Base-by-base conservation (phyloP, 305 asterid genomes). In the Andrographis paniculata region DNA sequence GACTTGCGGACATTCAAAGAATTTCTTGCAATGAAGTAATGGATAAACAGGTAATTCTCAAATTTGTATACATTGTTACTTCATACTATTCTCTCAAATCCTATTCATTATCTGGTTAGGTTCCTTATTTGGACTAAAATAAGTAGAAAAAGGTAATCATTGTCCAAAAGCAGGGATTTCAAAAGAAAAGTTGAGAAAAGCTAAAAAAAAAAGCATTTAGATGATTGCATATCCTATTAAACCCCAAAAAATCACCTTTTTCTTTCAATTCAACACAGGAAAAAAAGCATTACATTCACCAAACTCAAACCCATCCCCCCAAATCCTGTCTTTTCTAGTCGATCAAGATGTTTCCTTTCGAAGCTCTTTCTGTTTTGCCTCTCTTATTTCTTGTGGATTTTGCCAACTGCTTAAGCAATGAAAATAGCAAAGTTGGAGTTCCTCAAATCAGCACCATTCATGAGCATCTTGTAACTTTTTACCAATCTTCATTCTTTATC, bases 361-460 rank as follows among this genome's bases (percentile, higher is more conserved):
- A 36, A 51, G 41, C 39, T 39, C 54, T 42, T 10, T 45, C 58
- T 49, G 58, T 21, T 41, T 38, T 68, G 39, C 31, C 55, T 39
- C 46, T 62, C 52, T 53, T 62, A 17, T 59, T 56, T 64, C 72
- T 74, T 31, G 61, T 45, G 14, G 65, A 70, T 53, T 42, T 43
- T 14, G 62, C 56, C n/a, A 67, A 57, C 56, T 75, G 74, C 60
- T 55, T 76, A 42, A 36, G 71, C 9, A 20, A 52, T 14, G 50
- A 47, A 42, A 60, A 51, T 41, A 56, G 53, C 17, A 59, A 61
- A 55, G 53, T 55, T 39, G 53, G 28, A 31, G 62, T 23, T 59
- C 64, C 24, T 52, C 59, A 13, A 20, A 38, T 24, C 31, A 45
- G 18, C 42, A 47, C 45, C 54, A 37, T 16, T 19, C 17, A 45